Percentiles rank a stretch among this genome's conserved stretches.
Conservation (phyloP, 257 asterid species). For the Solanum commersonii region DNA sequence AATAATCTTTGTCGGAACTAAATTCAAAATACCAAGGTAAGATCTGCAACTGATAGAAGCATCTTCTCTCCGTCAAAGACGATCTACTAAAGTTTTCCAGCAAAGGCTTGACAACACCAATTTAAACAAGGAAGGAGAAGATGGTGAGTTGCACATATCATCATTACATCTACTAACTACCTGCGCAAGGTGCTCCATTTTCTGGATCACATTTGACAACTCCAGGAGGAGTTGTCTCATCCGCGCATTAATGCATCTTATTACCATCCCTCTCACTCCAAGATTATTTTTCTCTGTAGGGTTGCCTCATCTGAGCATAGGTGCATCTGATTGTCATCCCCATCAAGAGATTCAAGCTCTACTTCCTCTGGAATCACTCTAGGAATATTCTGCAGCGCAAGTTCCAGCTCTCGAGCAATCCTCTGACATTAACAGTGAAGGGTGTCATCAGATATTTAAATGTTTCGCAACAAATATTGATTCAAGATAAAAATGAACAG, state of each 20-base stretch:
- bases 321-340: background rate
- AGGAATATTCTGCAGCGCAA: conserved; percentile 19
- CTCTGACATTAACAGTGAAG: conserved; percentile 28
- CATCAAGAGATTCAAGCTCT: conserved; percentile 1
- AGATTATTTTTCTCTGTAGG: background rate
- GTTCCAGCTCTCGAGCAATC: conserved; percentile 49
- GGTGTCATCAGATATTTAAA: background rate
- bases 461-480: background rate
- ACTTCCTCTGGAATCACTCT: conserved; percentile 37
- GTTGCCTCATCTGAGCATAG: background rate
- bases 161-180: background rate
- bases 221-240: background rate
- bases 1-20: background rate
- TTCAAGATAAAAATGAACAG: background rate
- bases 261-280: background rate
- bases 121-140: background rate
- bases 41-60: background rate
- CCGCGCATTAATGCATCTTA: background rate
- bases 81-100: background rate
- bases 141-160: background rate
- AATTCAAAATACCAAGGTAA: background rate
- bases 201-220: background rate
- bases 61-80: background rate
- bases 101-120: background rate
- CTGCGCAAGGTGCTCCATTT: background rate